Conservation (phyloP, 257 asterid genomes). For the Salvia rosmarinus region DNA sequence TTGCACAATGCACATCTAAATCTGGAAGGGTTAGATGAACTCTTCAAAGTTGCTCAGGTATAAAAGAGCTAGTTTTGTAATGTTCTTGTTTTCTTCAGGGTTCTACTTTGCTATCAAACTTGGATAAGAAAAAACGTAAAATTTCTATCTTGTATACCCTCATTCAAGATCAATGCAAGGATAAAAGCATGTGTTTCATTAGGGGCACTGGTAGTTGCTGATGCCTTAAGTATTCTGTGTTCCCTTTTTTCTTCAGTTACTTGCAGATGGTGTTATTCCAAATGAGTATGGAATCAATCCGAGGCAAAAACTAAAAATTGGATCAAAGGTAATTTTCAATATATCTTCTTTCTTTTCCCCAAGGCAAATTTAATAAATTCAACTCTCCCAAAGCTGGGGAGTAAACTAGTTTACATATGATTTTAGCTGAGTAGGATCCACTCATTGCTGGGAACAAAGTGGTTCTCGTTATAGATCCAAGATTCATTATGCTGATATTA, state of each 20-base stretch:
- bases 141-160: background rate
- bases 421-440: constrained; percentile 21
- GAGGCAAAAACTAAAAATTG: constrained; percentile 85
- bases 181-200: constrained; percentile 1
- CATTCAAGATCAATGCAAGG: constrained; percentile 14
- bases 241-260: constrained; percentile 61
- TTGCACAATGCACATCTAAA: constrained; percentile 94
- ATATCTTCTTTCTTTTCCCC: background rate
- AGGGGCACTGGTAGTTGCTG: constrained; percentile 13
- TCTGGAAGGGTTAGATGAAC: constrained; percentile 79
- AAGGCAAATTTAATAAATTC: background rate
- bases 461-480: constrained; percentile 3
- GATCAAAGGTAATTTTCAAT: constrained; percentile 70
- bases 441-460: constrained; percentile 20
- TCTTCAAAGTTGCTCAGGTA: constrained; percentile 97
- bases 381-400: constrained; percentile 8
- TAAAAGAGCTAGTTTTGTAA: constrained; percentile 17
- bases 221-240: constrained; percentile 14
- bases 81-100: constrained; percentile 22
- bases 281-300: constrained; percentile 99
- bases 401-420: constrained; percentile 11
- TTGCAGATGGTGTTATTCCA: constrained; percentile 99
- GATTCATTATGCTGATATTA: constrained; percentile 15
- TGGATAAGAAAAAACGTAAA: background rate
- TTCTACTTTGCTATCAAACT: constrained; percentile 6